Base-by-base conservation (phyloP, 169 alveolate genomes). In the Babesia ovis region DNA sequence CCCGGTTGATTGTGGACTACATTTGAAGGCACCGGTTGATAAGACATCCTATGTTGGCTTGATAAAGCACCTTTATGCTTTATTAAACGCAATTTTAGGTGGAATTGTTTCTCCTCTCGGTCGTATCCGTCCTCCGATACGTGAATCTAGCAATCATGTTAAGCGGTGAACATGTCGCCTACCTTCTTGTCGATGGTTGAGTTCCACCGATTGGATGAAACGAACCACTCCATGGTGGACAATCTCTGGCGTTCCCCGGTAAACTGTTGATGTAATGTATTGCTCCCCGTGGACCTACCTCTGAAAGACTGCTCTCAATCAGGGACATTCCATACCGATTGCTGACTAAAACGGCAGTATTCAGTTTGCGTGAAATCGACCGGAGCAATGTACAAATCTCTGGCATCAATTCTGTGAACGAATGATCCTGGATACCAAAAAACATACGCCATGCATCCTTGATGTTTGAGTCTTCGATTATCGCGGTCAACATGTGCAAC, bases 121-220 rank as follows among this genome's bases (percentile, higher is more conserved):
- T n/a, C n/a, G n/a, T n/a, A n/a, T n/a, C n/a, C n/a, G n/a, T n/a
- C n/a, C n/a, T n/a, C n/a, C n/a, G n/a, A n/a, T n/a, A n/a, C n/a
- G n/a, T n/a, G n/a, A n/a, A n/a, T n/a, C n/a, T n/a, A n/a, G n/a
- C n/a, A n/a, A n/a, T n/a, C n/a, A n/a, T n/a, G n/a, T n/a, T n/a
- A n/a, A n/a, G n/a, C n/a, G n/a, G n/a, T n/a, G n/a, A n/a, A n/a
- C n/a, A n/a, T n/a, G n/a, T 8, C n/a, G 46, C 53, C 11, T 50
- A 64, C 74, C 61, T 61, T 64, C 31, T 64, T 64, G 22, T 64
- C 74, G 14, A 64, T 61, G 5, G 74, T 64, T 0, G 62, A 16
- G 32, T 64, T 27, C 74, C 74, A 64, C 61, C 61, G 5, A 12
- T 50, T 25, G 22, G 74, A 64, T 18, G 61, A 31, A 39, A 43